Conservation (phyloP, 306 rosid genomes). For the Malus orientalis region DNA sequence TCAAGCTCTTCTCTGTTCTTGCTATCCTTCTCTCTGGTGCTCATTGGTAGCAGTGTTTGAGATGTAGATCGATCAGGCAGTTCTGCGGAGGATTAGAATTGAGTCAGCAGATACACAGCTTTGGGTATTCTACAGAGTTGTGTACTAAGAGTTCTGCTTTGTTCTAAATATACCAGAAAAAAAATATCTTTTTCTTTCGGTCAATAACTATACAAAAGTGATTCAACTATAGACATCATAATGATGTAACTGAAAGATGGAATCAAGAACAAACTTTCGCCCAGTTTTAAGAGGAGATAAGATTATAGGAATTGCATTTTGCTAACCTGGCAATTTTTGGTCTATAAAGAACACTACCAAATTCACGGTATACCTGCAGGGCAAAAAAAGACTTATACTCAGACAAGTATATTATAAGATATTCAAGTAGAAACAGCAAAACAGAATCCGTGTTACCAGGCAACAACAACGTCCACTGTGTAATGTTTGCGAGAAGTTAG, state of each 20-base stretch:
- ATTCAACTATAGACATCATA: not conserved
- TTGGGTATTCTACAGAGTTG: not conserved
- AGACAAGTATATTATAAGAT: not conserved
- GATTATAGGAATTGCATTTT: not conserved
- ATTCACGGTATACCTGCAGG: constrained; percentile 46
- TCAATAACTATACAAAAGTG: not conserved
- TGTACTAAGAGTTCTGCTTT: not conserved
- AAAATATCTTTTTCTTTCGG: too few species aligned
- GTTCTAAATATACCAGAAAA: not conserved
- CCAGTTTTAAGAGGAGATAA: not conserved
- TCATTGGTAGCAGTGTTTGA: constrained; percentile 21
- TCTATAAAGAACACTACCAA: constrained; percentile 35
- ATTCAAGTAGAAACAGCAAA: not conserved
- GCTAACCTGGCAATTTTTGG: constrained; percentile 38
- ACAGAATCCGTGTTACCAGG: constrained; percentile 23
- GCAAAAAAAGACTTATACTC: not conserved
- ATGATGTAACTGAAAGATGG: not conserved
- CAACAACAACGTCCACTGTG: constrained; percentile 41
- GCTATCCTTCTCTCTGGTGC: constrained; percentile 32
- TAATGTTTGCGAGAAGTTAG: constrained; percentile 52
- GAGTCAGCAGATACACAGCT: not conserved
- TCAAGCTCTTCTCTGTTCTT: constrained; percentile 29
- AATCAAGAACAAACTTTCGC: not conserved
- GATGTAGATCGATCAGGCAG: constrained; percentile 38
- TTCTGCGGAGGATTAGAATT: constrained; percentile 15